Percentiles rank a stretch among this genome's conserved stretches.
Evolutionary conservation across 495 filamentous ascomycete genomes (phyloP).

Genomic region (Recurvomyces mirabilis): DNA sequence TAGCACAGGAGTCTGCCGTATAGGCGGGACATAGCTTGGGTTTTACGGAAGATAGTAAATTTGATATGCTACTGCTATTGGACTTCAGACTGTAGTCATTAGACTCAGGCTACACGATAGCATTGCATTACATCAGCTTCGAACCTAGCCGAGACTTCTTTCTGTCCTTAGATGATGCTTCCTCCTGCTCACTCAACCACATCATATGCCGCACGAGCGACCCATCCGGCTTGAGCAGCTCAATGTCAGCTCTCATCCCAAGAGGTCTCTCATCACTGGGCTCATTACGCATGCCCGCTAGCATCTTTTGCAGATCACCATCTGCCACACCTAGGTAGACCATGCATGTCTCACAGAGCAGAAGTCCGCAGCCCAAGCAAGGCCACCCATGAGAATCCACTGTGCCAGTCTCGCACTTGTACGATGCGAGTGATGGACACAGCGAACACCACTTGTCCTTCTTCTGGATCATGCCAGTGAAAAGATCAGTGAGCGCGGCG

Average conservation of each 20-base stretch:
- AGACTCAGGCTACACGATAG: too few species aligned
- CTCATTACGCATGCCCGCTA: conserved; percentile 17
- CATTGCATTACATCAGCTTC: too few species aligned
- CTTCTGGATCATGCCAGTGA: conserved; percentile 2
- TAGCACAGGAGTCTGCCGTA: too few species aligned
- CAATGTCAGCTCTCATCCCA: conserved; percentile 33
- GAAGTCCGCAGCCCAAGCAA: conserved; percentile 33
- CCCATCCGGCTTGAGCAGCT: conserved; percentile 25
- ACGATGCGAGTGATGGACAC: conserved; percentile 33
- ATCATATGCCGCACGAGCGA: conserved; percentile 13
- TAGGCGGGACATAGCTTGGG: too few species aligned
- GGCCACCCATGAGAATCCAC: neutral
- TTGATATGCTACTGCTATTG: too few species aligned
- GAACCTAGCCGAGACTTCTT: too few species aligned
- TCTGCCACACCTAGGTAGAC: conserved; percentile 17
- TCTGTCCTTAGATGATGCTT: too few species aligned
- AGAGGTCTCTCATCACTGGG: conserved; percentile 12
- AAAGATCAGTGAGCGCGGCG: conserved; percentile 23
- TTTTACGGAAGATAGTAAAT: too few species aligned
- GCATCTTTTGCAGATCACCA: conserved; percentile 26
- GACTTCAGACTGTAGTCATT: too few species aligned
- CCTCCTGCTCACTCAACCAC: too few species aligned
- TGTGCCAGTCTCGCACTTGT: conserved; percentile 23
- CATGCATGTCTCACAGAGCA: conserved; percentile 33
- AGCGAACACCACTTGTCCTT: conserved; percentile 33